Evolutionary conservation across 2,329 filamentous ascomycete species (phyloP).

Genomic region (Thielaviopsis populi): DNA sequence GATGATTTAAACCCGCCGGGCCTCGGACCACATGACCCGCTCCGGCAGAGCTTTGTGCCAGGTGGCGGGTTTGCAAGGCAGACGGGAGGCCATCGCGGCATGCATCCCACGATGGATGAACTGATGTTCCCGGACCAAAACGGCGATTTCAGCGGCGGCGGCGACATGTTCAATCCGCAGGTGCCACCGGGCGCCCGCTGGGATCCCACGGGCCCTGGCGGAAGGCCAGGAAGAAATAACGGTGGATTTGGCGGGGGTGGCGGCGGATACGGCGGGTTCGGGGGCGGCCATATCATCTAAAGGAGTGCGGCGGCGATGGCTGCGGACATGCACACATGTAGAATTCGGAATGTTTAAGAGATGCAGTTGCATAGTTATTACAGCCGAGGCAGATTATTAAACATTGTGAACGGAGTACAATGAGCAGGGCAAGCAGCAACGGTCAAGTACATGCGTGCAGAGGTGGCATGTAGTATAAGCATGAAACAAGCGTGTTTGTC

Average conservation of each 20-base stretch:
- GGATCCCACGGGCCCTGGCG: constrained; percentile 63
- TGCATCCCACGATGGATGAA: constrained; percentile 94
- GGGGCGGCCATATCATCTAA: constrained; percentile 22
- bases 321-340: neutral
- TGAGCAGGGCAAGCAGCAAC: neutral
- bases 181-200: constrained; percentile 81
- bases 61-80: constrained; percentile 35
- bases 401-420: neutral
- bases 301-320: neutral
- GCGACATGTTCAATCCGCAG: constrained; percentile 36
- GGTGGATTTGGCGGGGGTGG: constrained; percentile 22
- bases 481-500: neutral
- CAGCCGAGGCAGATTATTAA: constrained; percentile 2
- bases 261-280: constrained; percentile 19
- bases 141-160: constrained; percentile 29
- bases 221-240: constrained; percentile 24
- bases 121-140: constrained; percentile 93
- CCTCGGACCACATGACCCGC: constrained; percentile 69
- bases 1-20: constrained; percentile 79
- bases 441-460: neutral
- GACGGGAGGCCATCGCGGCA: constrained; percentile 43
- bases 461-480: neutral
- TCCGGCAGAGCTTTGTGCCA: constrained; percentile 51
- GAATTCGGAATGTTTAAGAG: neutral
- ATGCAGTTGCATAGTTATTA: neutral